Evolutionary conservation across 2,329 filamentous ascomycete species (phyloP), one percentile per base, ranked within the genome.

Genomic region (Didymella sp.): DNA sequence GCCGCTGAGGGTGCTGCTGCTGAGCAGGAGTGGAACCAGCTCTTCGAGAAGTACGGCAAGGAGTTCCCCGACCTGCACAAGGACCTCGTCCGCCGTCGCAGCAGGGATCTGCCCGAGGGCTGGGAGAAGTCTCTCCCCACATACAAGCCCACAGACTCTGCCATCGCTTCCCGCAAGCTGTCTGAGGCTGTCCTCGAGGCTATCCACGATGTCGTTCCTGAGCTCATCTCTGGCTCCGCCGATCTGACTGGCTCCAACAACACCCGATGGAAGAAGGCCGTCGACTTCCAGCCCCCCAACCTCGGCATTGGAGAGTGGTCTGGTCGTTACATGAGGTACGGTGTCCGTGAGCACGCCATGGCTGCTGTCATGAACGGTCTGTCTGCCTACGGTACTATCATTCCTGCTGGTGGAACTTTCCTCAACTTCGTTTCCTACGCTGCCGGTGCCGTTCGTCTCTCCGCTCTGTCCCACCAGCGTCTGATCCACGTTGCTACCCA

Each of bases 341-440:
- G 92, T 85, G 91, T 96, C 72, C 90, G 92, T 79, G 92, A 96
- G 84, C 92, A 96, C 79, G 90, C 81, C 70, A 96, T 96, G 92
- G 91, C 90, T 75, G 90, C 90, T 73, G 91, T 96, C 80, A 90
- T 96, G 83, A 96, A 96, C 85, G 95, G 95, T 82, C 85, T 99
- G 59, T 87, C 92, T 64, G 95, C 93, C 63, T 99, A 98, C 80
- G 95, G 95, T 71, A 96, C 92, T 74, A 84, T 97, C 75, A 89
- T 99, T 76, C 95, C 95, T 69, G 96, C 93, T 70, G 88, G 88
- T 67, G 95, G 95, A 81, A 98, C 95, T 73, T 99, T 99, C 89
- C 85, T 99, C 70, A 99, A 98, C 89, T 99, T 99, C 80, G 92
- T 98, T 69, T 98, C 94, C 24, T 99, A 99, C 79, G 94, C 91